These are phyloP conservation scores for Xylaria curta DNA, from an alignment of 495 filamentous ascomycete genomes.

Conservation along the genomic window DNA sequence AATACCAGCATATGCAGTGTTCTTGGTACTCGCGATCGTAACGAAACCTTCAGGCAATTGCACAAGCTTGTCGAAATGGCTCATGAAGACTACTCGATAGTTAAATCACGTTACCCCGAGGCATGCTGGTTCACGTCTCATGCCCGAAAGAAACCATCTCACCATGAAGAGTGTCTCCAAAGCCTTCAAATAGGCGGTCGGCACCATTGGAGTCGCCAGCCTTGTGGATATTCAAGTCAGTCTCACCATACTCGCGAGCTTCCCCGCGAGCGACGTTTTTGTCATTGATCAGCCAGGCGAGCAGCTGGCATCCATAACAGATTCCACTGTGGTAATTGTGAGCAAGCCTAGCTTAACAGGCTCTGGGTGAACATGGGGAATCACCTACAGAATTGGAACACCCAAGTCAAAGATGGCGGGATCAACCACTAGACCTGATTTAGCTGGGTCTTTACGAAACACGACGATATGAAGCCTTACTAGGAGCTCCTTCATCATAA, in stretches of 20 bases:
- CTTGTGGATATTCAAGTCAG: conserved; percentile 55
- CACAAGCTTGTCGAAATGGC: conserved; percentile 82
- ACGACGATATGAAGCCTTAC: conserved; percentile 40
- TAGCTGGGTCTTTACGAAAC: conserved; percentile 17
- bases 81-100: conserved; percentile 69
- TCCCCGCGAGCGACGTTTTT: conserved; percentile 75
- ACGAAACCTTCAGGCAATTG: conserved; percentile 73
- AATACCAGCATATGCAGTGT: conserved; percentile 82
- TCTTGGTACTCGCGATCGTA: conserved; percentile 73
- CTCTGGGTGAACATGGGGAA: not conserved
- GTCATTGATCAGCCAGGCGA: conserved; percentile 74
- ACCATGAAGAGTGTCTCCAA: conserved; percentile 66
- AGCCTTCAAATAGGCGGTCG: conserved; percentile 72
- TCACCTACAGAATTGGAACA: conserved; percentile 65
- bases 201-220: conserved; percentile 58
- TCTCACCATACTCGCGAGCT: conserved; percentile 75
- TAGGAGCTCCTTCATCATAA: conserved; percentile 74
- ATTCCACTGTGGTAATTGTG: conserved; percentile 55
- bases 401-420: conserved; percentile 79
- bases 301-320: conserved; percentile 80
- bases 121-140: not conserved
- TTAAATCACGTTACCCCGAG: conserved; percentile 13
- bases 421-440: conserved; percentile 59
- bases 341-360: not conserved
- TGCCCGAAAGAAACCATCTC: conserved; percentile 19